Base-by-base conservation (phyloP, 2,329 filamentous ascomycete species). In the Penicillium freii region DNA sequence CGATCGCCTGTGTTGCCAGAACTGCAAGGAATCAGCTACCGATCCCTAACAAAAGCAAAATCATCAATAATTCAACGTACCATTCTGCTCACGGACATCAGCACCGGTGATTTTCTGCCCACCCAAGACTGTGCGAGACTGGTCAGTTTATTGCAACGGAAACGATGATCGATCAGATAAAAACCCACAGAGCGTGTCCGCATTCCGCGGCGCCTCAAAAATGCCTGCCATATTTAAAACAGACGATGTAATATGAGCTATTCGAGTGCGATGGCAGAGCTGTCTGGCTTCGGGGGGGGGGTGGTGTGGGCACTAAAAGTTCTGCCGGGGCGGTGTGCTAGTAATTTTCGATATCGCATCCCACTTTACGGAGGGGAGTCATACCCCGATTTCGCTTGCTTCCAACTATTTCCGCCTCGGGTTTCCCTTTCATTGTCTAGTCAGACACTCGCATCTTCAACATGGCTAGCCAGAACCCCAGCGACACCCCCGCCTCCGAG, bases 81-180 rank as follows among this genome's bases (percentile, higher is more conserved):
- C 89, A 82, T 97, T 97, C 79, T 97, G 92, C 75, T 99, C 94
- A 75, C 94, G 86, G 76, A 99, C 96, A 79, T 99, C 94, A 70
- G 91, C 83, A 67, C 94, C 94, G 68, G 91, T 96, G 78, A 97
- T 96, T 86, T 99, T 99, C 80, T 91, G 87, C 75, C 94, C 94
- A 69, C 94, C 94, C 63, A 99, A 85, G 82, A 99, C 84, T 87
- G 75, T 66, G 66, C 60, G 63, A 68, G 65, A 66, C 63, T 57
- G 68, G 71, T 77, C 65, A 76, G 74, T 67, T 42, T 31, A 43
- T 25, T 60, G 49, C 34, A 59, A 62, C 55, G 49, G 58, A 47
- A 33, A 13, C n/a, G 15, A 15, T 23, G 47, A 36, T 46, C 58
- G 38, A 19, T 47, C 10, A 9, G 29, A 73, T 17, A 19, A 45